Conservation (phyloP, 1,284 basidiomycete genomes). For the Blastosporella zonata region DNA sequence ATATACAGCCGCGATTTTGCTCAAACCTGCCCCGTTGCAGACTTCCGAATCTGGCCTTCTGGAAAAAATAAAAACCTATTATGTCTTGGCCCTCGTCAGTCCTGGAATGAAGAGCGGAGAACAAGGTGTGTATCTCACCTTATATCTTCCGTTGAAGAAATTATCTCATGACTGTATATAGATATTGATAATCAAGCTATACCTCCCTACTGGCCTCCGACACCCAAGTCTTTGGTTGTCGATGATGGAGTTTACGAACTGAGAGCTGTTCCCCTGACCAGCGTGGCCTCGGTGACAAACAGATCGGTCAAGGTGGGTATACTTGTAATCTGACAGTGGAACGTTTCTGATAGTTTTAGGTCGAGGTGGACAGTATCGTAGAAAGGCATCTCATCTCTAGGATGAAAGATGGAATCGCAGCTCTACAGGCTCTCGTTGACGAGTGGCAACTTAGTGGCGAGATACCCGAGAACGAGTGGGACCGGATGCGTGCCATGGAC, state of each 20-base stretch:
- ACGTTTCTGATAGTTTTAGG: slow-evolving; percentile 36
- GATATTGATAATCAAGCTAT: slow-evolving; percentile 62
- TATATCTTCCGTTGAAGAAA: neutral
- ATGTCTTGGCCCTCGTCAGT: slow-evolving; percentile 76
- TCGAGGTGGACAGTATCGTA: slow-evolving; percentile 69
- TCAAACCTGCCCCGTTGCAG: slow-evolving; percentile 64
- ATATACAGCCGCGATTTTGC: slow-evolving; percentile 69
- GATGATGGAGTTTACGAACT: slow-evolving; percentile 71
- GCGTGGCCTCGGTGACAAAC: slow-evolving; percentile 76
- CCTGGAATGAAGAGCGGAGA: slow-evolving; percentile 55
- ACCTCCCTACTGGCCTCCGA: slow-evolving; percentile 75
- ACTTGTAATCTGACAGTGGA: slow-evolving; percentile 1
- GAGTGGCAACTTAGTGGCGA: slow-evolving; percentile 51
- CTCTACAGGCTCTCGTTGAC: slow-evolving; percentile 47
- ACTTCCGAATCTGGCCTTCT: slow-evolving; percentile 42
- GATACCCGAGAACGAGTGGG: slow-evolving; percentile 84
- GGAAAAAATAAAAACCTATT: slow-evolving; percentile 57
- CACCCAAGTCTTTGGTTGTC: slow-evolving; percentile 43
- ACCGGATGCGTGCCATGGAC: slow-evolving; percentile 79
- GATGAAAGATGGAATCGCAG: slow-evolving; percentile 52
- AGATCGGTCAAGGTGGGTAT: slow-evolving; percentile 64
- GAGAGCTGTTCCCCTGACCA: slow-evolving; percentile 64
- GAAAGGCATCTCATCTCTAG: slow-evolving; percentile 61
- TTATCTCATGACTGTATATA: slow-evolving; percentile 26
- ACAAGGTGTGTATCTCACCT: slow-evolving; percentile 40